Base-by-base conservation (phyloP, 2,329 filamentous ascomycete species). In the Hymenoscyphus linearis region DNA sequence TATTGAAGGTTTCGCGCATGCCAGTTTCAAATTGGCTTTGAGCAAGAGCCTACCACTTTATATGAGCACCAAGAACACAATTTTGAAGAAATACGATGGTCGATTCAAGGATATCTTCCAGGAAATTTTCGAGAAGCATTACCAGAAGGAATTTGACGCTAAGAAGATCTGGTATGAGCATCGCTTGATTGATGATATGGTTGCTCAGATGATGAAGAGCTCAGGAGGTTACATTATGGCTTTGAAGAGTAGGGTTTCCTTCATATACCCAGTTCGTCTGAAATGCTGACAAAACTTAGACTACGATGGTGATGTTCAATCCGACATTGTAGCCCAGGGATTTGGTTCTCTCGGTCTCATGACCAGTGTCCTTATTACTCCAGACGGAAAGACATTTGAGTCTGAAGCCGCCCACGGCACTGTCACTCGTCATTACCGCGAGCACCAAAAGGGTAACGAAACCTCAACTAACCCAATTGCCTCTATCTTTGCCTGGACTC, bases 1-100 rank as follows among this genome's bases (percentile, higher is more conserved):
- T 74, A 99, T 99, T 77, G 80, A 82, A 60, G 95, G 95, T 64
- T 99, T 99, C 73, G 95, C 95, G 61, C 95, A 98, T 75, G 90
- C 95, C 65, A 93, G 88, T 69, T 98, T 99, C 86, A 96, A 97
- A 86, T 85, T 97, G 69, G 93, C 95, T 36, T 80, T 98, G 53
- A 82, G 85, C 77, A 95, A 96, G 85, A 82, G 82, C 66, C 81
- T 96, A 68, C 95, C 95, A n/a, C 82, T 99, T 72, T 99, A 98
- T 83, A 96, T 98, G 93, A 96, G 91, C 84, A 99, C 95, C 78
- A 99, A 99, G 89, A 98, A 98, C 84, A 99, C 95, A 70, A 99
- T 99, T 71, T 82, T 99, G 70, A 99, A 99, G 84, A 93, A 93
- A 78, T 99, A 99, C 79, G 95, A 99, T 74, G 95, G 95, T 58